These are phyloP conservation scores for Trichosporon asahii DNA, from an alignment of 1,284 basidiomycete genomes.

Conservation along the genomic window DNA sequence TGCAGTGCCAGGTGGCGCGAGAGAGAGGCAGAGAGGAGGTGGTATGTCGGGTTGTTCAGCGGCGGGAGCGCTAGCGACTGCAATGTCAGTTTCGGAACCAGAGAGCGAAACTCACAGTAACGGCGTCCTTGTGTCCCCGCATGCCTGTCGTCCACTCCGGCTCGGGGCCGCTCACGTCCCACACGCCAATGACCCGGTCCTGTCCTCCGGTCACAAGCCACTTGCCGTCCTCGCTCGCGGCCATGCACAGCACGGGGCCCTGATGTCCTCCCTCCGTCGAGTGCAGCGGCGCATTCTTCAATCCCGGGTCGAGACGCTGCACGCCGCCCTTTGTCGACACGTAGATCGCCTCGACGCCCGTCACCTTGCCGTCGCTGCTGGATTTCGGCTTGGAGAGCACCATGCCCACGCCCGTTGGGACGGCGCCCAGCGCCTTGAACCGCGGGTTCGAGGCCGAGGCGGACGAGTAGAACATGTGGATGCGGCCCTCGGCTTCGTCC, in stretches of 20 bases:
- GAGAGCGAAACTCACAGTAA: slow-evolving; percentile 63
- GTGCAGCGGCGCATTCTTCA: slow-evolving; percentile 10
- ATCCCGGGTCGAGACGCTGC: slow-evolving; percentile 61
- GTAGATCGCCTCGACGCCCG: slow-evolving; percentile 13
- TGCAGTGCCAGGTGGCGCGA: slow-evolving; percentile 92
- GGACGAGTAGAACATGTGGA: slow-evolving; percentile 55
- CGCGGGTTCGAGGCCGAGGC: background rate
- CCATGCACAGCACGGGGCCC: slow-evolving; percentile 77
- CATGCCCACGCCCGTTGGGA: slow-evolving; percentile 19
- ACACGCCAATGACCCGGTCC: slow-evolving; percentile 75
- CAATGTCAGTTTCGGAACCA: background rate
- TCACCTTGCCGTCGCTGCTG: slow-evolving; percentile 10
- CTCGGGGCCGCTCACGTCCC: slow-evolving; percentile 66
- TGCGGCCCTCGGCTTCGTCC: slow-evolving; percentile 49
- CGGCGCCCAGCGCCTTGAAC: slow-evolving; percentile 17
- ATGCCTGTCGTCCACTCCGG: slow-evolving; percentile 73
- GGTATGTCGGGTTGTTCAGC: slow-evolving; percentile 61
- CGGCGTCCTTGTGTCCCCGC: slow-evolving; percentile 76
- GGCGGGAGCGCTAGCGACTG: slow-evolving; percentile 77
- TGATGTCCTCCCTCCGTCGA: slow-evolving; percentile 67
- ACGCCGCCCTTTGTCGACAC: slow-evolving; percentile 80
- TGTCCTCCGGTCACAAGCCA: slow-evolving; percentile 81
- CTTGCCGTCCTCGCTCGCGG: slow-evolving; percentile 79
- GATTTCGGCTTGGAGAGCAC: background rate
- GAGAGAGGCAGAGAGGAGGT: slow-evolving; percentile 81